Evolutionary conservation across 306 rosid genomes (phyloP), one percentile per base, ranked within the genome.

Genomic region (Elaeagnus macrophylla): DNA sequence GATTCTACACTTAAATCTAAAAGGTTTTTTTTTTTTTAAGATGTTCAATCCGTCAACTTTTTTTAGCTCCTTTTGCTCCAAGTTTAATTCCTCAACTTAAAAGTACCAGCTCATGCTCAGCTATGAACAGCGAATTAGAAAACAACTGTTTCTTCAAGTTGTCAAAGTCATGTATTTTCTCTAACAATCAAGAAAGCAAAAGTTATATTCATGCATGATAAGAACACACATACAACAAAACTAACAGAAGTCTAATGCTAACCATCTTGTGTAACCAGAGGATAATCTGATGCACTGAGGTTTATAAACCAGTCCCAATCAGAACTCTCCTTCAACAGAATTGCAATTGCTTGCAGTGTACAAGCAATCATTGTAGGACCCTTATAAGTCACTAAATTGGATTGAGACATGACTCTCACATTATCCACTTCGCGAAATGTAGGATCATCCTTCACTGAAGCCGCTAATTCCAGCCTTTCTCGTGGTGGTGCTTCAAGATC

Each of bases 321-420:
- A 35, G 53, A 51, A 67, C 84, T 79, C 76, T 91, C 96, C 75
- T 72, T 84, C 94, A 91, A 75, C 51, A 91, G 68, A 70, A 91
- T 79, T 17, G 99, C 77, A 65, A 91, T 82, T 1, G 99, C 99
- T 80, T 91, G 99, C 47, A 91, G 87, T 37, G 99, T 91, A 62
- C 87, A 84, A 69, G 99, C 99, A 65, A 91, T 84, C 99, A 91
- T 91, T 0, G 96, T 84, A 56, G 99, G 99, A 55, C 99, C 99
- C 71, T 91, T 91, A 60, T 91, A 93, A 32, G 99, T 93, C 47
- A 91, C 96, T 83, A 87, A 75, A 74, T 91, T 91, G 17, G 76
- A 62, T 40, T 70, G 82, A 65, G 82, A 81, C 99, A 91, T 87
- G 54, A 87, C 87, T 5, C 81, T 88, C 54, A 91, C 99, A 75